These are phyloP conservation scores for Rachicladosporium sp. DNA, from an alignment of 2,329 filamentous ascomycete genomes.

Conservation along the genomic window DNA sequence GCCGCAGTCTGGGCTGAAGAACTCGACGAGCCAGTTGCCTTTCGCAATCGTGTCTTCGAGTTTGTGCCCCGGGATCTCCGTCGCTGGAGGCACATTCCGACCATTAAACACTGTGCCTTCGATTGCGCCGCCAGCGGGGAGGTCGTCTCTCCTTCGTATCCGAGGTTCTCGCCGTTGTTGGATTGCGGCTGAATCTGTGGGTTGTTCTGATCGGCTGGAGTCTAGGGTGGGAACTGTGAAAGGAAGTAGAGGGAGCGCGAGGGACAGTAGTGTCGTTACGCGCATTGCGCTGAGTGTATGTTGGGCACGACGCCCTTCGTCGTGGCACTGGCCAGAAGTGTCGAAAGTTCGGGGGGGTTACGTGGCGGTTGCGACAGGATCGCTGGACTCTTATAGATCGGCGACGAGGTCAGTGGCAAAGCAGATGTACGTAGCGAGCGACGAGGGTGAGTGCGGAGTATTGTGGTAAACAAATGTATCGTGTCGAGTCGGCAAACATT, in stretches of 20 bases:
- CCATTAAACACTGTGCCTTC: constrained; percentile 50
- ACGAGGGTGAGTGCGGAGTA: neutral
- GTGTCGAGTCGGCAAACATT: neutral
- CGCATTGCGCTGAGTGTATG: constrained; percentile 16
- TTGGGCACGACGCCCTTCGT: constrained; percentile 13
- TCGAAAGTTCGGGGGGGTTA: constrained; percentile 2
- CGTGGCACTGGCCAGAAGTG: neutral
- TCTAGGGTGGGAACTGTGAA: constrained; percentile 9
- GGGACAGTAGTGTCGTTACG: constrained; percentile 15
- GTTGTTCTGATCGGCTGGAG: constrained; percentile 8
- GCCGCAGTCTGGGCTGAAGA: constrained; percentile 41
- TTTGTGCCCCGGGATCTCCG: constrained; percentile 46
- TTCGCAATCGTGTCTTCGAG: constrained; percentile 48
- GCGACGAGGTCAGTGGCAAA: neutral
- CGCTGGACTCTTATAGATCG: neutral
- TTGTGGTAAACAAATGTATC: constrained; percentile 5
- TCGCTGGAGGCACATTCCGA: constrained; percentile 52
- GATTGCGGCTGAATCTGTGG: constrained; percentile 4
- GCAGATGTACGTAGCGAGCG: constrained; percentile 4
- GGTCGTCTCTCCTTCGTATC: constrained; percentile 4
- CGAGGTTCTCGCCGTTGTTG: neutral
- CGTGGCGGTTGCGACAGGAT: constrained; percentile 4
- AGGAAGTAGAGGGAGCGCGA: constrained; percentile 17
- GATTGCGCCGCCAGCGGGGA: constrained; percentile 9
- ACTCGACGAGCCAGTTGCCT: constrained; percentile 53